These are phyloP conservation scores for Bremia lactucae DNA, from an alignment of 352 stramenopile species.

Conservation along the genomic window DNA sequence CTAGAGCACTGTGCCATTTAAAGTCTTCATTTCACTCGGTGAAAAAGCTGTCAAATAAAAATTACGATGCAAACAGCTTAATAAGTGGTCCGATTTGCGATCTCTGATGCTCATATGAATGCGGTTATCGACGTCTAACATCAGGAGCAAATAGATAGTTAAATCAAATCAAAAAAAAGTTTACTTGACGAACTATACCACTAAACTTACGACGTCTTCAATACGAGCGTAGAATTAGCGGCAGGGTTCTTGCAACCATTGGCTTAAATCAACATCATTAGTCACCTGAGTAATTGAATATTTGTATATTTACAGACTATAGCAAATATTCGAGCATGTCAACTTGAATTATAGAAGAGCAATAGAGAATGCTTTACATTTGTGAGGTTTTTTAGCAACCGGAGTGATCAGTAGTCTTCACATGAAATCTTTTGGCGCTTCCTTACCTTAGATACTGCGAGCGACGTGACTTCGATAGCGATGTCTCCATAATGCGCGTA, in stretches of 20 bases:
- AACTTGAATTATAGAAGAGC: too few relatives aligned
- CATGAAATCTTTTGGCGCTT: too few relatives aligned
- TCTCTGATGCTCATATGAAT: conserved; percentile 18
- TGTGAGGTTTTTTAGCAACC: too few relatives aligned
- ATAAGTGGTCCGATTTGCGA: conserved; percentile 55
- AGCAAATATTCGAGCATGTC: too few relatives aligned
- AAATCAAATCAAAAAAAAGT: conserved; percentile 36
- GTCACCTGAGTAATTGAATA: too few relatives aligned
- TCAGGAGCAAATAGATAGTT: conserved; percentile 34
- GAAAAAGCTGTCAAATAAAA: too few relatives aligned
- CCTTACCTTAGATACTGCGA: too few relatives aligned
- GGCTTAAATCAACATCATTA: too few relatives aligned
- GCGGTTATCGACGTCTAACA: conserved; percentile 19
- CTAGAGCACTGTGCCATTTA: conserved; percentile 27
- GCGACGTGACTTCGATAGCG: conserved; percentile 10
- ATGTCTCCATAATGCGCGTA: conserved; percentile 11
- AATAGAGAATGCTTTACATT: too few relatives aligned
- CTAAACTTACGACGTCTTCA: conserved; percentile 8
- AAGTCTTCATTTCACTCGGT: conserved; percentile 43
- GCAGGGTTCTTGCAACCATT: too few relatives aligned
- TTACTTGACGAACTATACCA: conserved; percentile 20
- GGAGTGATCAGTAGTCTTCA: too few relatives aligned
- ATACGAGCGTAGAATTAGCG: conserved; percentile 18
- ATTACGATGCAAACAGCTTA: conserved; percentile 22
- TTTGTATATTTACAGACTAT: too few relatives aligned